phyloP scores from a whole-genome alignment of 192 early-diverging fungal genomes.

The Entrophospora sp. region DNA sequence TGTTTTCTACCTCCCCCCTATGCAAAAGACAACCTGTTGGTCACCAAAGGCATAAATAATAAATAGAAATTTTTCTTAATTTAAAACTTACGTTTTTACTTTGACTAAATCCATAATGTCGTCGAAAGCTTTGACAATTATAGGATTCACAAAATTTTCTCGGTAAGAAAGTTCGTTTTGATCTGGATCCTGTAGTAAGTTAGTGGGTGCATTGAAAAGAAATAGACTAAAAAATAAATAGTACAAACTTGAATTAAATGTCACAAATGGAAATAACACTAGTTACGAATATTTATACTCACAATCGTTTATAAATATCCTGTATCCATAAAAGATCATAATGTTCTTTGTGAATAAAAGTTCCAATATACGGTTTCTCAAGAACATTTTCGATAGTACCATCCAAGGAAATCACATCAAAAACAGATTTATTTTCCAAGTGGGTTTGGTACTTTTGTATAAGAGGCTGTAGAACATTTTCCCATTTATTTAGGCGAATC shows the following conservation, averaged over 20 bases:
- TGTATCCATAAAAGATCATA: conserved; percentile 9
- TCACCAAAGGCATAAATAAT: conserved; percentile 1
- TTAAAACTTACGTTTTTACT: conserved; percentile 9
- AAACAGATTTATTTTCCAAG: conserved; percentile 10
- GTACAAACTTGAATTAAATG: neutral
- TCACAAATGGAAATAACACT: conserved; percentile 11
- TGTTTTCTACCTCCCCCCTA: conserved; percentile 2
- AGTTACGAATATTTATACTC: conserved; percentile 12
- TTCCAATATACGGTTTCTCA: conserved; percentile 5
- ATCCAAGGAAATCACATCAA: conserved; percentile 6
- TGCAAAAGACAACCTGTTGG: conserved; percentile 6
- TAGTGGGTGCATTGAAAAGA: conserved; percentile 9
- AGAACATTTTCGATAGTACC: conserved; percentile 5
- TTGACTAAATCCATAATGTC: conserved; percentile 16
- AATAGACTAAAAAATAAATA: conserved; percentile 7
- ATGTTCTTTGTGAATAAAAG: conserved; percentile 15
- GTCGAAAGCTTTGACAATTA: conserved; percentile 13
- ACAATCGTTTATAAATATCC: conserved; percentile 13
- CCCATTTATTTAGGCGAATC: conserved; percentile 16
- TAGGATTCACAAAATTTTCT: conserved; percentile 15
- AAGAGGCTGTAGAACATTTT: conserved; percentile 12
- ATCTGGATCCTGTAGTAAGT: conserved; percentile 12
- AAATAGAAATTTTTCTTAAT: neutral
- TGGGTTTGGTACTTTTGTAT: conserved; percentile 9
- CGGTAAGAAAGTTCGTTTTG: conserved; percentile 9